Evolutionary conservation across 257 asterid species (phyloP).

Genomic region (Nicotiana sylvestris): DNA sequence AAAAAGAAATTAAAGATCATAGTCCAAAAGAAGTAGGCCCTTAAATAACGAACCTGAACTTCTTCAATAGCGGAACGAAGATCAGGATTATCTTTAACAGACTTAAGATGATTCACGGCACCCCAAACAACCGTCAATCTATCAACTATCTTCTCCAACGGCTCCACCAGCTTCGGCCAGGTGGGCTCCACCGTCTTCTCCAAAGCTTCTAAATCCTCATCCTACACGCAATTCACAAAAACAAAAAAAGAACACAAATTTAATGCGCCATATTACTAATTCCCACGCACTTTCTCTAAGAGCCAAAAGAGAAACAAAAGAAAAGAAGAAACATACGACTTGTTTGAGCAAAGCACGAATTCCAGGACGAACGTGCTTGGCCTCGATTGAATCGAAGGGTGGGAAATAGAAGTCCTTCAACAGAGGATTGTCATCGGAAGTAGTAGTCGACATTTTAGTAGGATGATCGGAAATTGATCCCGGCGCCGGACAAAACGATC

Average conservation of each 20-base stretch:
- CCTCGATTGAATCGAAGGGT: constrained; percentile 69
- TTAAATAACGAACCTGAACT: constrained; percentile 66
- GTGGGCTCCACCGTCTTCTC: constrained; percentile 90
- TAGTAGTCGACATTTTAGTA: constrained; percentile 14
- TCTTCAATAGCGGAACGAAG: constrained; percentile 95
- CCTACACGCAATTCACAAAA: constrained; percentile 34
- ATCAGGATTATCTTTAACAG: constrained; percentile 83
- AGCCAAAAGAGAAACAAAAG: neutral
- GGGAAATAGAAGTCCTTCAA: constrained; percentile 79
- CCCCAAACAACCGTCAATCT: constrained; percentile 84
- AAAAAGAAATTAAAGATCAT: neutral
- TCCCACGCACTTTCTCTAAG: neutral
- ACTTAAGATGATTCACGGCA: constrained; percentile 85
- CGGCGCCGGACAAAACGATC: constrained; percentile 40
- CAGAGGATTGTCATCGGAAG: constrained; percentile 55
- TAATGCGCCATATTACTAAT: neutral
- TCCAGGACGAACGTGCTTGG: constrained; percentile 89
- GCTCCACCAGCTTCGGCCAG: constrained; percentile 97
- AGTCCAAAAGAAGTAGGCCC: neutral
- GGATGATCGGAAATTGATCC: constrained; percentile 14
- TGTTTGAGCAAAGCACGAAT: constrained; percentile 68
- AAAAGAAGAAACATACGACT: constrained; percentile 37
- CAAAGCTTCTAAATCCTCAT: constrained; percentile 64
- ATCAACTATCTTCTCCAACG: constrained; percentile 77
- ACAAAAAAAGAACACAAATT: neutral